Evolutionary conservation across 1,139 yeast genomes (phyloP).

Genomic region (Protomyces inundatus): DNA sequence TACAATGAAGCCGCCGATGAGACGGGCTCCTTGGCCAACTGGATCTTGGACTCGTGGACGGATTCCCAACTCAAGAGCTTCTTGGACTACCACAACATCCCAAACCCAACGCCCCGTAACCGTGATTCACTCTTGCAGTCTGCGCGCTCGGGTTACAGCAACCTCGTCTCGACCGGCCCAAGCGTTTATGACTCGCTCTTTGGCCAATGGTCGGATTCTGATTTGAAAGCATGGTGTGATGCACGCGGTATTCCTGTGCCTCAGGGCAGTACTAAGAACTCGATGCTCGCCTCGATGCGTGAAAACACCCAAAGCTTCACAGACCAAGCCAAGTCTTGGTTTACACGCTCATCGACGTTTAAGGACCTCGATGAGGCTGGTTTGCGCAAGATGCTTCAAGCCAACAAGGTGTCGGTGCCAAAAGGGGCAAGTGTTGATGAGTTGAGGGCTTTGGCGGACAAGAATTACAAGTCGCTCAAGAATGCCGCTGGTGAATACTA

Average conservation of each 20-base stretch:
- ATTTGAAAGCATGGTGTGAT: constrained; percentile 48
- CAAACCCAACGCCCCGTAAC: constrained; percentile 28
- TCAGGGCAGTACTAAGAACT: constrained; percentile 40
- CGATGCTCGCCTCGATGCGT: constrained; percentile 42
- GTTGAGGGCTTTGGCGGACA: constrained; percentile 11
- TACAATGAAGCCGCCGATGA: constrained; percentile 28
- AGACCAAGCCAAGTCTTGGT: constrained; percentile 29
- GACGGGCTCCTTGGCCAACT: constrained; percentile 32
- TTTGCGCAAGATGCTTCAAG: constrained; percentile 46
- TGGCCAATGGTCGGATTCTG: constrained; percentile 47
- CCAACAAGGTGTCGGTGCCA: constrained; percentile 44
- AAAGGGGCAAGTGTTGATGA: constrained; percentile 41
- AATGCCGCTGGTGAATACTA: constrained; percentile 21
- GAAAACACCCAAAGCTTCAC: constrained; percentile 37
- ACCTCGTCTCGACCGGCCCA: constrained; percentile 39
- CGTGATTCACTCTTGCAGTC: constrained; percentile 37
- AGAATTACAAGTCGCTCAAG: constrained; percentile 25
- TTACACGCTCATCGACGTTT: constrained; percentile 34
- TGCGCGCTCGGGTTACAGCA: constrained; percentile 42
- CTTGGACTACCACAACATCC: constrained; percentile 41
- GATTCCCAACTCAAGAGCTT: constrained; percentile 40
- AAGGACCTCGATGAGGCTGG: constrained; percentile 48
- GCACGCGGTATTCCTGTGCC: constrained; percentile 44
- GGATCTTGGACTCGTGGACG: constrained; percentile 55
- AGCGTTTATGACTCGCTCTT: constrained; percentile 45